Conservation (phyloP, 768 basidiomycete species). For the Leccinum aurantiacum region DNA sequence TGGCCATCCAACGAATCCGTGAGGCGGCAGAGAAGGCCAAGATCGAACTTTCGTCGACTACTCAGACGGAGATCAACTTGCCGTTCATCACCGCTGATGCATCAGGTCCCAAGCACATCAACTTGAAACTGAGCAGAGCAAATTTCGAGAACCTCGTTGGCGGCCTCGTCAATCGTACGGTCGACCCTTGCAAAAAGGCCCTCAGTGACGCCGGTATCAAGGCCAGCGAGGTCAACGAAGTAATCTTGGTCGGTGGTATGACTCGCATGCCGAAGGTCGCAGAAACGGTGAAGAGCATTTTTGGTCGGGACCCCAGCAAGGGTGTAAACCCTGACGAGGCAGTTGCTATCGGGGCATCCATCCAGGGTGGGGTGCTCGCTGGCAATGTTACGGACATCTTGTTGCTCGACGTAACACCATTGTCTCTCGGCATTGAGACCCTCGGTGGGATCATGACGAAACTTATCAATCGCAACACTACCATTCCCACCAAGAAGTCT, state of each 20-base stretch:
- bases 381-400: constrained; percentile 96
- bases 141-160: constrained; percentile 88
- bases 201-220: constrained; percentile 92
- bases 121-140: constrained; percentile 82
- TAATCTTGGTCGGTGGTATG: constrained; percentile 99
- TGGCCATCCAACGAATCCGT: constrained; percentile 98
- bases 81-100: constrained; percentile 98
- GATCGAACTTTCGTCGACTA: constrained; percentile 93
- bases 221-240: constrained; percentile 89
- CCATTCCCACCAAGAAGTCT: constrained; percentile 99
- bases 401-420: constrained; percentile 92
- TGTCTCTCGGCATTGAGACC: constrained; percentile 94
- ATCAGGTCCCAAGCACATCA: constrained; percentile 95
- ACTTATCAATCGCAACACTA: constrained; percentile 96
- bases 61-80: constrained; percentile 95
- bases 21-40: constrained; percentile 99
- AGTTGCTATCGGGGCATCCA: constrained; percentile 96
- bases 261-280: constrained; percentile 94
- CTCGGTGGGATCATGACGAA: constrained; percentile 99
- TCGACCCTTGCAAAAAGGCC: constrained; percentile 98
- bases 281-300: constrained; percentile 84
- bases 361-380: constrained; percentile 96
- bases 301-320: constrained; percentile 96
- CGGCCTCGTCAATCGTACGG: constrained; percentile 80
- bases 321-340: constrained; percentile 99